Evolutionary conservation across 768 basidiomycete species (phyloP).

Genomic region (Boletus pseudo-olivaceus): DNA sequence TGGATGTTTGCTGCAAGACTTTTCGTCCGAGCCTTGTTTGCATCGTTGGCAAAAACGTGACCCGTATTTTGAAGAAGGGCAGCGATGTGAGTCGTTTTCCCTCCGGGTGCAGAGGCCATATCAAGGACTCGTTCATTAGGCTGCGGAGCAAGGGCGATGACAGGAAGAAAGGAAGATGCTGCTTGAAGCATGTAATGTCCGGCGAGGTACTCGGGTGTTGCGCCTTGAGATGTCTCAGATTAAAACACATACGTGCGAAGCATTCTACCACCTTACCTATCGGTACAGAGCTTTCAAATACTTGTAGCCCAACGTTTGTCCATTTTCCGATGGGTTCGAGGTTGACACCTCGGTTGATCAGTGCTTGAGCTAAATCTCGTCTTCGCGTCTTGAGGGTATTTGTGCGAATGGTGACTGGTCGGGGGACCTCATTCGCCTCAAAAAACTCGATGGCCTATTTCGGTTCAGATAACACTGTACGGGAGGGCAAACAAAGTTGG

Average conservation of each 20-base stretch:
- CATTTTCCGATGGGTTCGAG: constrained; percentile 99
- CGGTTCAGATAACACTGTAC: background rate
- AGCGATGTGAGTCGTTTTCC: constrained; percentile 97
- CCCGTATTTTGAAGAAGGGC: constrained; percentile 97
- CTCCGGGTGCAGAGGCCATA: constrained; percentile 98
- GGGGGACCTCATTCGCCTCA: constrained; percentile 92
- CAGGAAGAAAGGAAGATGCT: constrained; percentile 98
- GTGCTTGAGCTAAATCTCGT: constrained; percentile 88
- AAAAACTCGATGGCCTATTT: constrained; percentile 94
- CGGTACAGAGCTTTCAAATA: constrained; percentile 94
- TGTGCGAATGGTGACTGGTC: constrained; percentile 96
- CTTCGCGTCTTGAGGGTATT: constrained; percentile 93
- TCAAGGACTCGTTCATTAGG: constrained; percentile 93
- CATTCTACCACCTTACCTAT: constrained; percentile 55
- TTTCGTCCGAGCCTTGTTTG: constrained; percentile 92
- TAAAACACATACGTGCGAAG: background rate
- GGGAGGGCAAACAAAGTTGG: background rate
- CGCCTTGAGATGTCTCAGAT: constrained; percentile 44
- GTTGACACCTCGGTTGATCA: constrained; percentile 95
- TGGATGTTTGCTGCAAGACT: constrained; percentile 96
- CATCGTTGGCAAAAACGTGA: constrained; percentile 95
- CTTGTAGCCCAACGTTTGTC: constrained; percentile 98
- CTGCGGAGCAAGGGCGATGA: constrained; percentile 91
- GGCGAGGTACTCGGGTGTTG: constrained; percentile 97
- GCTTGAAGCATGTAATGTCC: constrained; percentile 99